phyloP scores from a whole-genome alignment of 257 asterid genomes.

The Lycium ferocissimum region DNA sequence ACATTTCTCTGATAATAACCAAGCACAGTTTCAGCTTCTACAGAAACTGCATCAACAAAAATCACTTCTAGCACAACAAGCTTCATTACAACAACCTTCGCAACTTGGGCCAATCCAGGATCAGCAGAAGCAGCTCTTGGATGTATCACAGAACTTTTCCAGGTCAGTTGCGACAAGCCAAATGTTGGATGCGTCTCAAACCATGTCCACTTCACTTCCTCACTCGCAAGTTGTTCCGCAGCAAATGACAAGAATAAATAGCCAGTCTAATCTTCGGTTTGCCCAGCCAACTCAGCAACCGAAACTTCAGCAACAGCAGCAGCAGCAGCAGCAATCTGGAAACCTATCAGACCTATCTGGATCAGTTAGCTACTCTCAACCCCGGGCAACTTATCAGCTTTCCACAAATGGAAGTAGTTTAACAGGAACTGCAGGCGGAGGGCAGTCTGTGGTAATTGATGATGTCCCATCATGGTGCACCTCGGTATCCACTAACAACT shows the following conservation, averaged over 20 bases:
- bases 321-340: constrained; percentile 45
- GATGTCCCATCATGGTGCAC: constrained; percentile 92
- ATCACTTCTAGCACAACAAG: constrained; percentile 62
- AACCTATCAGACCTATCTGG: constrained; percentile 61
- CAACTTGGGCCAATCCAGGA: constrained; percentile 51
- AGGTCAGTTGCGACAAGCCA: constrained; percentile 58
- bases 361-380: constrained; percentile 48
- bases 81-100: constrained; percentile 54
- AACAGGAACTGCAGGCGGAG: constrained; percentile 48
- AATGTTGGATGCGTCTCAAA: constrained; percentile 54
- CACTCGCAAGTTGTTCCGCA: constrained; percentile 37
- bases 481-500: constrained; percentile 87
- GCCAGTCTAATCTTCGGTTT: constrained; percentile 55
- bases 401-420: constrained; percentile 44
- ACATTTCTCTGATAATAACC: constrained; percentile 62
- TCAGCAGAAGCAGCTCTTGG: constrained; percentile 71
- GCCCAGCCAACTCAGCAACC: constrained; percentile 57
- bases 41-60: constrained; percentile 82
- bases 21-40: constrained; percentile 66
- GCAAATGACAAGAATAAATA: constrained; percentile 46
- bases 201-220: constrained; percentile 47
- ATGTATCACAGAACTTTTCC: constrained; percentile 53
- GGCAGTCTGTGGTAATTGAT: constrained; percentile 76
- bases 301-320: constrained; percentile 46
- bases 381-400: constrained; percentile 55